Percentiles rank a stretch among this genome's conserved stretches.
These are phyloP conservation scores for Ogataea paraovalis DNA, from an alignment of 805 yeast species.

Conservation along the genomic window DNA sequence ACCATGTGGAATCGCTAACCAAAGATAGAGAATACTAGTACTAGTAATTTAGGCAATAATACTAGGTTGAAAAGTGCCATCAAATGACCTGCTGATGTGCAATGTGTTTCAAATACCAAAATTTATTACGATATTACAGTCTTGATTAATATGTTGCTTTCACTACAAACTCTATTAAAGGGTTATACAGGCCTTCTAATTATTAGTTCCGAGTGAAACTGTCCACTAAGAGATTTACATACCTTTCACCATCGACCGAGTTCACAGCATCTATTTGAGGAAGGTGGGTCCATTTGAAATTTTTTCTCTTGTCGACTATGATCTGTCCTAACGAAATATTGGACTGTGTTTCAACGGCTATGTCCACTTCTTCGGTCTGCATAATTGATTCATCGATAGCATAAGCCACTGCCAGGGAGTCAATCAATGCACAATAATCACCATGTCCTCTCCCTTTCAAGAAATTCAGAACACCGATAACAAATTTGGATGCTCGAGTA, in stretches of 20 bases:
- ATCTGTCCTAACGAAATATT: constrained; percentile 23
- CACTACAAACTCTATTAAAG: background rate
- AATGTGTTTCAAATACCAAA: too few species aligned
- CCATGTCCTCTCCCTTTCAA: constrained; percentile 21
- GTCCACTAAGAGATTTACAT: constrained; percentile 15
- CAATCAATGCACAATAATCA: constrained; percentile 27
- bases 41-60: too few species aligned
- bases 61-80: too few species aligned
- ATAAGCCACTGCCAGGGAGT: constrained; percentile 26
- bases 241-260: constrained; percentile 21
- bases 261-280: constrained; percentile 21
- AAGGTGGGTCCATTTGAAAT: constrained; percentile 24
- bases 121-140: background rate
- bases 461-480: constrained; percentile 21
- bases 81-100: too few species aligned
- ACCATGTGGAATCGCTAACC: too few species aligned
- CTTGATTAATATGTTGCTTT: background rate
- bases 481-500: constrained; percentile 20
- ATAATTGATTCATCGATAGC: constrained; percentile 24
- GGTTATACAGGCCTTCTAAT: background rate
- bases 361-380: constrained; percentile 18
- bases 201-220: constrained; percentile 4
- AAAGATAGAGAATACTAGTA: too few species aligned
- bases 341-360: constrained; percentile 24
- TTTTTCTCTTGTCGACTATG: constrained; percentile 25